Conservation (phyloP, 805 yeast genomes). For the Schwanniomyces yamadae region DNA sequence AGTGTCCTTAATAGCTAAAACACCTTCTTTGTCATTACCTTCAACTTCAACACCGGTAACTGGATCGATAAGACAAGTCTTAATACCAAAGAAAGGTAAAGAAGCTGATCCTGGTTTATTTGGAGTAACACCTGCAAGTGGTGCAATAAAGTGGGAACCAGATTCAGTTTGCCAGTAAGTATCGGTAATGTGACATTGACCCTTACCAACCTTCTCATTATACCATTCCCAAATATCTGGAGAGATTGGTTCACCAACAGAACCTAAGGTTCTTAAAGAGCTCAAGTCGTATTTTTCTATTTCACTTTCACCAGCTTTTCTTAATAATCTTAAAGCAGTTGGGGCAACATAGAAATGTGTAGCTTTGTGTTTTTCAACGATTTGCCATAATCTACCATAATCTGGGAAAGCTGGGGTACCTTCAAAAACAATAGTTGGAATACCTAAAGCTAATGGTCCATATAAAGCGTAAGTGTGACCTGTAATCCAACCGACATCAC, state of each 20-base stretch:
- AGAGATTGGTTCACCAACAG: conserved; percentile 86
- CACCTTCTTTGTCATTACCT: conserved; percentile 78
- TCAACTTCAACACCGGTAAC: conserved; percentile 65
- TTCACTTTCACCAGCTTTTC: conserved; percentile 68
- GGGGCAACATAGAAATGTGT: conserved; percentile 85
- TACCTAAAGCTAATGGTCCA: conserved; percentile 76
- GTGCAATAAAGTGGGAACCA: conserved; percentile 77
- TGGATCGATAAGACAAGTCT: conserved; percentile 72
- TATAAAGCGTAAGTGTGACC: conserved; percentile 83
- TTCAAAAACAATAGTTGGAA: conserved; percentile 78
- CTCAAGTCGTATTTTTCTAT: conserved; percentile 61
- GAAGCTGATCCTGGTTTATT: conserved; percentile 86
- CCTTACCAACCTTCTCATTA: conserved; percentile 66
- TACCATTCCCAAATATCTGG: conserved; percentile 90
- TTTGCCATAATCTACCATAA: conserved; percentile 77
- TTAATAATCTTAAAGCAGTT: conserved; percentile 73
- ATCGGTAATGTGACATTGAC: conserved; percentile 70
- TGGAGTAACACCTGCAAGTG: conserved; percentile 72
- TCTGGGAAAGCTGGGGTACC: conserved; percentile 87
- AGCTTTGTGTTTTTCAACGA: conserved; percentile 66
- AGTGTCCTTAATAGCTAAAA: conserved; percentile 63
- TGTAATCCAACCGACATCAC: conserved; percentile 91
- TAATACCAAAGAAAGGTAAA: conserved; percentile 80
- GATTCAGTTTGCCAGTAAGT: conserved; percentile 92
- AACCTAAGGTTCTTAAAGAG: conserved; percentile 69